Base-by-base conservation (phyloP, 2,329 filamentous ascomycete genomes). In the Tolypocladium endophyticum region DNA sequence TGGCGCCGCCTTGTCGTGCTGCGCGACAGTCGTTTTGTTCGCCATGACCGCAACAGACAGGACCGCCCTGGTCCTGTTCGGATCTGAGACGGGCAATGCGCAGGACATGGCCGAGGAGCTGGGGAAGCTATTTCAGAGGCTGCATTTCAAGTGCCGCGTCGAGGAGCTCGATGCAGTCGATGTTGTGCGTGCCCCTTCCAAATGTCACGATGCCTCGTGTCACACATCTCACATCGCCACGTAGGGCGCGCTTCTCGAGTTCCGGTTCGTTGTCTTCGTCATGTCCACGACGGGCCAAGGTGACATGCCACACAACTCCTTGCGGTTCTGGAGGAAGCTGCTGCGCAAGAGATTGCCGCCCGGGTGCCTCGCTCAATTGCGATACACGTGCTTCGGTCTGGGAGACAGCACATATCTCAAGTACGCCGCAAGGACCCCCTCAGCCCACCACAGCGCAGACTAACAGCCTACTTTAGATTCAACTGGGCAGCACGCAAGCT, bases 401-500 rank as follows among this genome's bases (percentile, higher is more conserved):
- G 94, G 94, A 0, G 94, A 99, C 73, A 96, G 89, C 69, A 96
- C 92, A 1, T 99, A 99, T 79, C 82, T 88, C 59, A 93, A 95
- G 87, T 94, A 78, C 64, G 82, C 70, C 30, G 1, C n/a, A 9
- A 39, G 36, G 16, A 35, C 7, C 43, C 20, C 20, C 9, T 14
- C 14, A 0, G 4, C 23, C 7, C 23, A 9, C 43, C 3, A 11
- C 45, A 33, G 14, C 47, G 18, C 28, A 23, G 20, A 33, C 56
- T 36, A 25, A 54, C 39, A 5, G 36, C 23, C n/a, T 28, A 4
- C 6, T 23, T n/a, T 6, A 93, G 89, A 68, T 96, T 91, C 74
- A 99, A 99, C 75, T 96, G 90, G 85, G 92, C 93, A 23, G 89
- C 89, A 54, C 84, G 92, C 56, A 96, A 97, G 74, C 79, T 99